Percentiles rank a stretch among this genome's conserved stretches.
Conservation (phyloP, 2,329 filamentous ascomycete genomes). For the Fusarium denticulatum region DNA sequence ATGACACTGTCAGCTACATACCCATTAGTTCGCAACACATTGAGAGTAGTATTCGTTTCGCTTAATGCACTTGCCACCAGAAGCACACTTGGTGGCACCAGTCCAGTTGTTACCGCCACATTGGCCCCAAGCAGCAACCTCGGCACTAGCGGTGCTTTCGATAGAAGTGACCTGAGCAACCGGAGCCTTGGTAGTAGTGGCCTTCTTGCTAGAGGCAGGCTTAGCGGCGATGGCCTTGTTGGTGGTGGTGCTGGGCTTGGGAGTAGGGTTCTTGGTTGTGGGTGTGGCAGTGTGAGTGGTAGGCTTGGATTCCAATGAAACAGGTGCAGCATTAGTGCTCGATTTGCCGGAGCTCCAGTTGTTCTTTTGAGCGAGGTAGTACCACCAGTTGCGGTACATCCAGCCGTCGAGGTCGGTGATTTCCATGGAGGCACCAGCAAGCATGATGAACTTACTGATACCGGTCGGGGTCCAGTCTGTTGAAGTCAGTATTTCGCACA, state of each 20-base stretch:
- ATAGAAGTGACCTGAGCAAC: neutral
- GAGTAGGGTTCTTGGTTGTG: neutral
- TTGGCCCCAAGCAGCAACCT: conserved; percentile 12
- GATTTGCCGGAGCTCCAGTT: conserved; percentile 30
- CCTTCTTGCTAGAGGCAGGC: neutral
- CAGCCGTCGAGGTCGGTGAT: conserved; percentile 60
- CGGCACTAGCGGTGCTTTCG: neutral
- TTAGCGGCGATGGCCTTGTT: neutral
- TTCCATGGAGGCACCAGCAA: conserved; percentile 52
- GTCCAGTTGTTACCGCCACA: conserved; percentile 39
- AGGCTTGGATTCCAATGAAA: neutral
- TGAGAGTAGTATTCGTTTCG: neutral
- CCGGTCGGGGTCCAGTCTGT: conserved; percentile 56
- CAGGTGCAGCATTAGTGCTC: neutral
- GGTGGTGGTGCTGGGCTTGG: neutral
- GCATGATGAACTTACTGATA: conserved; percentile 56
- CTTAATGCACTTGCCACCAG: neutral
- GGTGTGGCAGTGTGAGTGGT: neutral
- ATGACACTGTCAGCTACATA: neutral
- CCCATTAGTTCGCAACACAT: neutral
- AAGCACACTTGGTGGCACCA: conserved; percentile 31
- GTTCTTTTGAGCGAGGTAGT: conserved; percentile 43
- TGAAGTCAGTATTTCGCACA: neutral
- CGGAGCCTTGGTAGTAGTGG: neutral
- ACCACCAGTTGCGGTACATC: conserved; percentile 60